Evolutionary conservation across 495 filamentous ascomycete species (phyloP).

Genomic region (Bryoglossum gracile): DNA sequence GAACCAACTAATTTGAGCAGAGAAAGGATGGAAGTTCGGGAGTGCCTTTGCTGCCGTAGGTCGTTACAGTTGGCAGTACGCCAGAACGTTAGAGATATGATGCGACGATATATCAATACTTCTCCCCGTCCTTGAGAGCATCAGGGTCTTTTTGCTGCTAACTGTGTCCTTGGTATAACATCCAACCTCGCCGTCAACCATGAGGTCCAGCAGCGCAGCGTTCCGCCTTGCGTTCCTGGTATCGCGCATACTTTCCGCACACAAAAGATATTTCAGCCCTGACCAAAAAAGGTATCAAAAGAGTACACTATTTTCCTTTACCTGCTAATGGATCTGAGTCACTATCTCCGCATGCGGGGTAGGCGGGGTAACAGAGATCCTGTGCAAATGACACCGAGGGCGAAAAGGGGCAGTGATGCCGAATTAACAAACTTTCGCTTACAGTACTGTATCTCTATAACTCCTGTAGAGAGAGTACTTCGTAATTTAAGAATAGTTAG

Average conservation of each 20-base stretch:
- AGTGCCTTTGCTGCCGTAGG: background rate
- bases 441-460: conserved; percentile 1
- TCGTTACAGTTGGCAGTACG: background rate
- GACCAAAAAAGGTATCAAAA: background rate
- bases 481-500: conserved; percentile 4
- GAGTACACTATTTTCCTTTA: background rate
- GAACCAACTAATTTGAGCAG: background rate
- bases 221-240: background rate
- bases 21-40: background rate
- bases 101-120: too few relatives aligned
- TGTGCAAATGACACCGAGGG: background rate
- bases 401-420: background rate
- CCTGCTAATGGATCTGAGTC: background rate
- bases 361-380: background rate
- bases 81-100: too few relatives aligned
- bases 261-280: background rate
- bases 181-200: background rate
- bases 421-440: too few relatives aligned
- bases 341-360: background rate
- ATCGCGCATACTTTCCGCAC: background rate
- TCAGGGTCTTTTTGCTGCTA: background rate
- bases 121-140: background rate
- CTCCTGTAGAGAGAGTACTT: conserved; percentile 12
- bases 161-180: background rate
- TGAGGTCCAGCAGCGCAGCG: background rate